These are phyloP conservation scores for Vigna trinervia DNA, from an alignment of 306 rosid genomes.

Conservation along the genomic window DNA sequence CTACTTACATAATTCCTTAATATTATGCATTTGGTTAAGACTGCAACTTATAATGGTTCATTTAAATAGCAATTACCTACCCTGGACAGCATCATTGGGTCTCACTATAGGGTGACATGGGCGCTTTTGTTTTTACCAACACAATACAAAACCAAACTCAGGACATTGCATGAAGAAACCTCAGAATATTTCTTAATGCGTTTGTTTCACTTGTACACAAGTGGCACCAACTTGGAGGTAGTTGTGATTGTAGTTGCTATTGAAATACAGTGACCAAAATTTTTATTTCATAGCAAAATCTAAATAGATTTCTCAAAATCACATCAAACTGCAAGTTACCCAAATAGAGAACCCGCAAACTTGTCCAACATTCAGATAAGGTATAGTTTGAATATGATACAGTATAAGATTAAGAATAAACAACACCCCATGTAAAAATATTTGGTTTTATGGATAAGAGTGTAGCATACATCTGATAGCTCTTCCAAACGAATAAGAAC, in stretches of 20 bases:
- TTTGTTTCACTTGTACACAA: too few species aligned
- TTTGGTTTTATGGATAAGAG: not conserved
- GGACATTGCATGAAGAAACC: conserved; percentile 10
- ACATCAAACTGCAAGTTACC: not conserved
- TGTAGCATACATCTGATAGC: conserved; percentile 60
- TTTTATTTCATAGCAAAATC: not conserved
- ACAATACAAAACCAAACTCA: conserved; percentile 25
- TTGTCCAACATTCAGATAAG: not conserved
- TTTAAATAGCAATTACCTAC: not conserved
- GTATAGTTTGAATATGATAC: not conserved
- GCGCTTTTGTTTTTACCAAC: not conserved
- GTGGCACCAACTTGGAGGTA: too few species aligned
- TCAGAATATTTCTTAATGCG: too few species aligned
- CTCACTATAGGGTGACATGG: not conserved
- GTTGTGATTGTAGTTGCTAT: too few species aligned
- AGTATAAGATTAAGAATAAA: not conserved
- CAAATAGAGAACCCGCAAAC: not conserved
- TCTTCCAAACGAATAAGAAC: conserved; percentile 89
- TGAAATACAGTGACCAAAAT: too few species aligned
- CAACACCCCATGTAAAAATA: conserved; percentile 1
- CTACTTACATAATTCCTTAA: not conserved
- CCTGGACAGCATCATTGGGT: not conserved
- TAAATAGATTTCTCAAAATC: not conserved
- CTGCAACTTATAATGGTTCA: not conserved
- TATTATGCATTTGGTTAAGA: not conserved